These are phyloP conservation scores for Globisporangium rhizosaccharum DNA, from an alignment of 352 stramenopile genomes.

Conservation along the genomic window DNA sequence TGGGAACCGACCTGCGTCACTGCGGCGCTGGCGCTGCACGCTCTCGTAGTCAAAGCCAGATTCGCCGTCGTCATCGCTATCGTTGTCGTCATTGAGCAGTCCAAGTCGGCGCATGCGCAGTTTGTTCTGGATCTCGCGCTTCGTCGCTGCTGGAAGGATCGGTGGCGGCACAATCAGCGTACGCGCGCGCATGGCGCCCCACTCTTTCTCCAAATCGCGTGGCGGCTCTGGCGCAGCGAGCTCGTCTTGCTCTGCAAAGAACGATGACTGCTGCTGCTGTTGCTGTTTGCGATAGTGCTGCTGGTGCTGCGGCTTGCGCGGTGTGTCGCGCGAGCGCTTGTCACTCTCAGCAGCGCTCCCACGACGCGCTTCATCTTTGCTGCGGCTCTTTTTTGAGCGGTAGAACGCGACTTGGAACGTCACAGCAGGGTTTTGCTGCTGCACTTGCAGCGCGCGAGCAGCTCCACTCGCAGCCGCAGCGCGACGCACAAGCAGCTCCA, in stretches of 20 bases:
- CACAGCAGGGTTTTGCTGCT: slow-evolving; percentile 1
- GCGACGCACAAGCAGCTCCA: neutral
- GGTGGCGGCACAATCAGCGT: slow-evolving; percentile 27
- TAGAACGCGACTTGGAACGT: slow-evolving; percentile 33
- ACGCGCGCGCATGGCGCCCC: slow-evolving; percentile 35
- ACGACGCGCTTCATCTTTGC: slow-evolving; percentile 26
- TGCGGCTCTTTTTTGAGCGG: slow-evolving; percentile 42
- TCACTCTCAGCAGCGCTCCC: neutral
- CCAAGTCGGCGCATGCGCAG: slow-evolving; percentile 53
- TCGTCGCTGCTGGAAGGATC: slow-evolving; percentile 29
- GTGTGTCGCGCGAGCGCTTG: slow-evolving; percentile 7
- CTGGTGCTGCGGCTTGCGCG: slow-evolving; percentile 12
- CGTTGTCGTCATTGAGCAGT: slow-evolving; percentile 39
- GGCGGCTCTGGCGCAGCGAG: neutral
- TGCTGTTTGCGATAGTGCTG: slow-evolving; percentile 4
- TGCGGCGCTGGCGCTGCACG: slow-evolving; percentile 3
- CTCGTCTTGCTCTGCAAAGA: neutral
- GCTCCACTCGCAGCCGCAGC: slow-evolving; percentile 26
- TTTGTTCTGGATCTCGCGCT: slow-evolving; percentile 54
- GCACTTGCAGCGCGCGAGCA: slow-evolving; percentile 22
- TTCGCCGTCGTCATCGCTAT: slow-evolving; percentile 20
- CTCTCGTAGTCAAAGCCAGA: slow-evolving; percentile 15
- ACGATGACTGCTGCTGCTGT: slow-evolving; percentile 1
- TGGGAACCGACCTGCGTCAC: neutral
- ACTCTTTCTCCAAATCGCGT: slow-evolving; percentile 31